Conservation (phyloP, 139 green algal species). For the Chlamydomonas eustigma region DNA sequence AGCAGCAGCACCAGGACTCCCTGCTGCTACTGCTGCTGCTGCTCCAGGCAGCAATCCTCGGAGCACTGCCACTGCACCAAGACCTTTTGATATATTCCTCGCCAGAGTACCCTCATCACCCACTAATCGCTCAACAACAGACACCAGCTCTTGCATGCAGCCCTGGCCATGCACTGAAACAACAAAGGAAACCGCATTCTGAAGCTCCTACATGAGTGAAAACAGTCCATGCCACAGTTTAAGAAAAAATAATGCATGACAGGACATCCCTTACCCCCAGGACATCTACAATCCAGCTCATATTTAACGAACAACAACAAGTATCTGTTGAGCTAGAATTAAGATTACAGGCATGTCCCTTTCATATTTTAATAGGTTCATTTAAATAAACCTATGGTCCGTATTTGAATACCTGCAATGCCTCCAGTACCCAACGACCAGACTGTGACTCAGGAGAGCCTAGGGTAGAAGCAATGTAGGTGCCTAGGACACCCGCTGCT, state of each 20-base stretch:
- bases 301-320: no score
- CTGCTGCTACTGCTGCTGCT: neutral
- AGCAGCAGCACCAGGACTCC: neutral
- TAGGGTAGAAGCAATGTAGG: conserved; percentile 12
- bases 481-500: neutral
- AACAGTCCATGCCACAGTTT: no score
- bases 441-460: conserved; percentile 14
- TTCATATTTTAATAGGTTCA: no score
- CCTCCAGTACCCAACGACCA: conserved; percentile 15
- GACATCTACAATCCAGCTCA: no score
- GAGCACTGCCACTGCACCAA: neutral
- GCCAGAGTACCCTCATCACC: neutral
- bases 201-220: conserved; percentile 14
- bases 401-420: conserved; percentile 23
- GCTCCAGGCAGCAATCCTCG: neutral
- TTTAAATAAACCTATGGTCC: no score
- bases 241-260: no score
- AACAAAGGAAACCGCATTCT: conserved; percentile 12
- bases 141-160: neutral
- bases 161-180: neutral
- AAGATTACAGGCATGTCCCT: no score
- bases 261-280: no score
- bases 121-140: neutral
- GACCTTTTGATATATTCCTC: neutral
- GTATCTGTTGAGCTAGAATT: no score